Evolutionary conservation across 768 basidiomycete genomes (phyloP).

Genomic region (Russula sp.): DNA sequence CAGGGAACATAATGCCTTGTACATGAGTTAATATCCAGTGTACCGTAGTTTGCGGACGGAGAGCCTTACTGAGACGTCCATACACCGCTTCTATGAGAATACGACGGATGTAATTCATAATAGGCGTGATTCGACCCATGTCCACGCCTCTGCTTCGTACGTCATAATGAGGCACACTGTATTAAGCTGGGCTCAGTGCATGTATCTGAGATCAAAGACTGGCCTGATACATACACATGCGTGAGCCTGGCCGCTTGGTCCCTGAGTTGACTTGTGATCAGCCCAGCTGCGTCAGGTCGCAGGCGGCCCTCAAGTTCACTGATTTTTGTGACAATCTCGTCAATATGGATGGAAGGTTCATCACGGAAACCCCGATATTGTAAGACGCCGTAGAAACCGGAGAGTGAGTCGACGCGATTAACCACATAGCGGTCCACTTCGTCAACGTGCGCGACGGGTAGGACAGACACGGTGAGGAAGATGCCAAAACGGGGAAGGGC

Average conservation of each 20-base stretch:
- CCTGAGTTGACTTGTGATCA: slow-evolving; percentile 44
- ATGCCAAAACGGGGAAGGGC: slow-evolving; percentile 67
- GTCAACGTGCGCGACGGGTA: slow-evolving; percentile 50
- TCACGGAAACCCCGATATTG: slow-evolving; percentile 66
- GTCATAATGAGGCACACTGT: slow-evolving; percentile 57
- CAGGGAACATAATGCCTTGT: slow-evolving; percentile 58
- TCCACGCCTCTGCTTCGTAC: slow-evolving; percentile 44
- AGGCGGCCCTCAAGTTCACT: slow-evolving; percentile 46
- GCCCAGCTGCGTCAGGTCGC: slow-evolving; percentile 38
- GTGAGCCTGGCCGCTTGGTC: slow-evolving; percentile 44
- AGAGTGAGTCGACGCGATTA: slow-evolving; percentile 52
- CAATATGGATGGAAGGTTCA: slow-evolving; percentile 36
- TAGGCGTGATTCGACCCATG: slow-evolving; percentile 37
- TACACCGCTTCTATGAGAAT: slow-evolving; percentile 63
- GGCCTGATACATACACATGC: slow-evolving; percentile 49
- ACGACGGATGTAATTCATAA: slow-evolving; percentile 46
- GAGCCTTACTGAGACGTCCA: slow-evolving; percentile 50
- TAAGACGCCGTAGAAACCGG: slow-evolving; percentile 60
- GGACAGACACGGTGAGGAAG: slow-evolving; percentile 57
- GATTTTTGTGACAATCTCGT: slow-evolving; percentile 51
- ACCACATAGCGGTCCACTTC: slow-evolving; percentile 53
- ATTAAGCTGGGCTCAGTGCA: neutral
- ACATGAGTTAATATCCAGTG: neutral
- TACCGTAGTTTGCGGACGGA: neutral
- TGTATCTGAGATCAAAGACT: neutral